Evolutionary conservation across 768 basidiomycete genomes (phyloP), one percentile per base, ranked within the genome.

Genomic region (Suillus alpinus): DNA sequence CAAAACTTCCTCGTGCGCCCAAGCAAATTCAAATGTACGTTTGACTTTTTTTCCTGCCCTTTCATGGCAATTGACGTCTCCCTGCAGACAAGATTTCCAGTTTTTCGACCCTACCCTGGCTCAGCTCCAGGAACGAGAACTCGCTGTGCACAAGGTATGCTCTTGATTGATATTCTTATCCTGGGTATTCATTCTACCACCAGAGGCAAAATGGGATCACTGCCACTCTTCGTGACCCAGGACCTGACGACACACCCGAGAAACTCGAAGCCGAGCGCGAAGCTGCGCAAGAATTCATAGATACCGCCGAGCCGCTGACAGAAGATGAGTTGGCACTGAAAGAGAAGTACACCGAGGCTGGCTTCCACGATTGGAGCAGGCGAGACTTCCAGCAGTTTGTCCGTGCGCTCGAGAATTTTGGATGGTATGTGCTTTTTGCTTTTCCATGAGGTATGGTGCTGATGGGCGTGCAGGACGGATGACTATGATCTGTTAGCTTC

Each of bases 301-400:
- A 98, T 70, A 88, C 81, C 92, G 96, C 96, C 40, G 94, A 94
- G 65, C 89, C 92, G 1, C 79, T 98, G 41, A 95, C 88, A 0
- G 95, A 98, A 66, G 92, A 93, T 51, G 95, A 99, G 68, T 75
- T 84, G 63, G 82, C 83, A 5, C 80, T 85, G 70, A 98, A 96
- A 76, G 94, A 96, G 34, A 83, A 81, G 49, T 85, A 91, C 34
- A 83, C 86, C 7, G 80, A 79, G 36, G 78, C 89, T 58, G 95
- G 95, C 16, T 98, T 98, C 77, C 84, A 86, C 36, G 86, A 90
- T 65, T 98, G 96, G 96, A 91, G 88, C 71, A 84, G 92, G 66
- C 85, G 94, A 40, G 95, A 98, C 70, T 98, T 95, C 79, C 94
- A 95, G 68, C 91, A 91, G 68, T 91, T 98, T 68, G 81, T 95